Evolutionary conservation across 192 early-diverging fungal genomes (phyloP), one percentile per base, ranked within the genome.

Genomic region (Coemansia sp.): DNA sequence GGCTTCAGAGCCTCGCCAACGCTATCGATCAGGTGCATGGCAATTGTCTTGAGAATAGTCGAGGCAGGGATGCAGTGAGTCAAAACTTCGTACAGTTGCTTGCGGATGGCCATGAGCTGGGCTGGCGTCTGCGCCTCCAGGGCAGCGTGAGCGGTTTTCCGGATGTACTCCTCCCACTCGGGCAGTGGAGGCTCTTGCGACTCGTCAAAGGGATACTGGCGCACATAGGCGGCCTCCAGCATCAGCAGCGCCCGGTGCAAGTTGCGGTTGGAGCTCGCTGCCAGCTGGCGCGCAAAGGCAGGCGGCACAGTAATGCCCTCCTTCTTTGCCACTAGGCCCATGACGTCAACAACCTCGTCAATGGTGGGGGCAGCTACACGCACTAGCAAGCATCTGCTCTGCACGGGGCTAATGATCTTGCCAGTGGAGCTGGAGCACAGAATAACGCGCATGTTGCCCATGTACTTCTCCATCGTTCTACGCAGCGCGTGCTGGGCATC

Each of bases 401-500:
- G 88, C 60, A 99, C 92, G 1, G 97, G 96, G 20, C 85, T 69
- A 71, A 98, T 96, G 71, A 99, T 94, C 75, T 92, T 94, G 42
- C 88, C 90, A 1, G 94, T 93, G 20, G 87, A 88, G 56, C 91
- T 94, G 64, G 91, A 91, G 77, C 95, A 97, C 63, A 99, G 72
- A 64, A 99, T 94, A 38, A 99, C 81, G 21, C 97, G 89, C 60
- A 98, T 79, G 74, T 95, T 97, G 59, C 70, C 71, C 86, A 93
- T 94, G 76, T 99, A 98, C 83, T 97, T 98, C 79, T 99, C 97
- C 97, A 99, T 99, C 3, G 97, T 99, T n/a, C 97, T 85, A 60
- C 97, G 89, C 60, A 99, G 86, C 24, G 91, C 96, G 34, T 94
- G 90, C 79, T 99, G 97, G 13, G 97, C 96, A 55, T 96, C 94